Evolutionary conservation across 148 eudicot species (phyloP), one percentile per base, ranked within the genome.

Genomic region (Diospyros kaki): DNA sequence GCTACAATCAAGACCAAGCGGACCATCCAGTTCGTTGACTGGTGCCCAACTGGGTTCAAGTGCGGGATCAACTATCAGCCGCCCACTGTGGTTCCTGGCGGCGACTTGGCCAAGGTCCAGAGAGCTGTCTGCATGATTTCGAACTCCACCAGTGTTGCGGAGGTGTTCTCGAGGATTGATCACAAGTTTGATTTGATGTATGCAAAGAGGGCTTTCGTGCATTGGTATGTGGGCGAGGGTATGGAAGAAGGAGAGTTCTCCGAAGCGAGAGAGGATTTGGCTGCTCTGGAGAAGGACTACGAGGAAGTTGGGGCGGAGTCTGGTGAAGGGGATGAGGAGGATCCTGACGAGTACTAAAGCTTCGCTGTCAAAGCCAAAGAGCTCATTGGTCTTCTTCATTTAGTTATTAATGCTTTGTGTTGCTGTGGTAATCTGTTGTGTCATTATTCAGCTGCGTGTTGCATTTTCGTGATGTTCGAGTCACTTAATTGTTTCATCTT

Each of bases 171-270:
- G 0, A 85, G 88, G 76, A 82, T 85, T 46, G 88, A 85, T 64
- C 88, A 85, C 64, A 85, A 82, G 83, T 85, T 85, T 39, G 88
- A 85, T 75, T 38, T 85, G 64, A 85, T 85, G 88, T 85, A 85
- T 4, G 88, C 88, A 0, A 85, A 85, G 85, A 64, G 88, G 15
- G 88, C 88, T 1, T 85, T 85, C 61, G 88, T 85, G 64, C 88
- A 85, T 9, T 85, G 88, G 88, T 85, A 85, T 41, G 88, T 85
- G 2, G 88, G 88, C 69, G 88, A 85, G 59, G 88, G 88, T 76
- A 85, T 85, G 88, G 88, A 85, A 69, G 88, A 85, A 77, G 85
- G 88, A 3, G 88, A 85, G 77, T 85, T 85, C 63, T 85, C 85
- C 0, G 88, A 85, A 68, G 88, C 88, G 0, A 74, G 88, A 38